A percentile compares a stretch with the other conserved stretches of the same genome.
Evolutionary conservation across 2,329 filamentous ascomycete genomes (phyloP).

Genomic region (Pseudocercospora musae): DNA sequence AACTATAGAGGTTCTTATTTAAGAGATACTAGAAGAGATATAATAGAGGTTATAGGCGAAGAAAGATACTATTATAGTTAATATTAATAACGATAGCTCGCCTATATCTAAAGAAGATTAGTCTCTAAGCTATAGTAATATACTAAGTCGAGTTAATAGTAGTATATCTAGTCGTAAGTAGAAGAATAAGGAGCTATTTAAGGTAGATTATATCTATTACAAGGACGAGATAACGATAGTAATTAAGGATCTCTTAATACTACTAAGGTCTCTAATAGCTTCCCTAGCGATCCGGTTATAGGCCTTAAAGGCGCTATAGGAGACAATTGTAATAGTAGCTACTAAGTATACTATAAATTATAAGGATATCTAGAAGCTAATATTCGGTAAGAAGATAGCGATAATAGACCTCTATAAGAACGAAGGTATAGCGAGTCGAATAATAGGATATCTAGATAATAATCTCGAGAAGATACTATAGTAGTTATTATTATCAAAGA

Average conservation of each 20-base stretch:
- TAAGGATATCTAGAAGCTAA: not conserved
- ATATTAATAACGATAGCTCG: no score
- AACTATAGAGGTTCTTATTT: no score
- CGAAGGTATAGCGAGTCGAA: not conserved
- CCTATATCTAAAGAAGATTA: not conserved
- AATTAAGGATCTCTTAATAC: not conserved
- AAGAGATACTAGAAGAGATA: no score
- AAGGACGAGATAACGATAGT: not conserved
- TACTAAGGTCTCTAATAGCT: no score
- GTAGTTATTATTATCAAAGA: not conserved
- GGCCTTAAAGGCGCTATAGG: no score
- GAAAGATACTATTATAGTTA: not conserved
- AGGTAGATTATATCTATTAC: not conserved
- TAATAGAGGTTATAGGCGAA: no score
- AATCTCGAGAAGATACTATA: not conserved
- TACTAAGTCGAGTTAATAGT: no score
- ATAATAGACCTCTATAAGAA: not conserved
- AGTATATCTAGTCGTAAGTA: not conserved
- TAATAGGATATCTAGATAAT: not conserved
- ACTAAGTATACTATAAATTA: not conserved
- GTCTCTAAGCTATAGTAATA: no score
- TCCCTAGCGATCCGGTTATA: no score
- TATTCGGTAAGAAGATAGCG: not conserved
- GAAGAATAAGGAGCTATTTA: no score
- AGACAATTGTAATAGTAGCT: no score